These are phyloP conservation scores for Suaeda aralocaspica DNA, from an alignment of 148 eudicot genomes.

Conservation along the genomic window DNA sequence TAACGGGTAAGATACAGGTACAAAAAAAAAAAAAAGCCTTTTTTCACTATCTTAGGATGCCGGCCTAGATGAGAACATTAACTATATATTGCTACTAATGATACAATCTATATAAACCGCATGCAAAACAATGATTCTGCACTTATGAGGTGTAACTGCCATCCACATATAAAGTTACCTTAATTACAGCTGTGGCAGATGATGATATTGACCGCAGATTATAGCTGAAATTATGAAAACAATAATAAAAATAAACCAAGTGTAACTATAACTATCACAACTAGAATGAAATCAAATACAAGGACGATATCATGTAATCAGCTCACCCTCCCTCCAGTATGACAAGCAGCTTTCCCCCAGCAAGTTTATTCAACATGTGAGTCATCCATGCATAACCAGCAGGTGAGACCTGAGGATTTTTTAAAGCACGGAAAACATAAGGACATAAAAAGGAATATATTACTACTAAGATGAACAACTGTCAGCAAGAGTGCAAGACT, in stretches of 20 bases:
- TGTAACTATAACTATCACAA: neutral
- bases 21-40: no score
- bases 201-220: conserved; percentile 97
- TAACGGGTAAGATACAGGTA: no score
- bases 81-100: no score
- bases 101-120: neutral
- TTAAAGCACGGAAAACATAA: conserved; percentile 8
- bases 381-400: conserved; percentile 92
- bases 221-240: conserved; percentile 51
- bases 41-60: no score
- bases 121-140: neutral
- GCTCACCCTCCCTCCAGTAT: conserved; percentile 98
- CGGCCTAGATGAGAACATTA: neutral
- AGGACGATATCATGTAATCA: neutral
- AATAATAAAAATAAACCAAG: conserved; percentile 13
- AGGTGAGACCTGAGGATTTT: conserved; percentile 66
- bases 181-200: conserved; percentile 87
- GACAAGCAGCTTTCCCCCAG: conserved; percentile 84
- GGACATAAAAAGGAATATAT: neutral
- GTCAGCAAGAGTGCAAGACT: neutral
- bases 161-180: conserved; percentile 37
- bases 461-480: neutral
- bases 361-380: conserved; percentile 57
- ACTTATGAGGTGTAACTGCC: neutral
- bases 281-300: neutral